Conservation (phyloP, 1,139 yeast genomes). For the Pichia sp. region DNA sequence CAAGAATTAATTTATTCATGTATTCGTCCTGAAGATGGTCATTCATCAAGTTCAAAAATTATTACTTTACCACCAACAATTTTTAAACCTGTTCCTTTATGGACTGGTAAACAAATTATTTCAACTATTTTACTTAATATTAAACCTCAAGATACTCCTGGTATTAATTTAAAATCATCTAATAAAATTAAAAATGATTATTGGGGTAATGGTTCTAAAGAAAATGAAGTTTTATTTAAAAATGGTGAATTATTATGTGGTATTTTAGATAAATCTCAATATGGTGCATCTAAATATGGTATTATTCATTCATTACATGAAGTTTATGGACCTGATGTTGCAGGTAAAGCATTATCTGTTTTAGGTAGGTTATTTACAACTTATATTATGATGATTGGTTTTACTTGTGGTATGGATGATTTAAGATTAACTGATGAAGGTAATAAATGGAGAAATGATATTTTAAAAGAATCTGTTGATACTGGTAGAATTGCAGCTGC, state of each 20-base stretch:
- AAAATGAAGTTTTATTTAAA: slow-evolving; percentile 78
- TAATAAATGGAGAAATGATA: slow-evolving; percentile 79
- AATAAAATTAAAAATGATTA: slow-evolving; percentile 92
- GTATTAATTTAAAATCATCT: slow-evolving; percentile 73
- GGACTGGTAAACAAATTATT: slow-evolving; percentile 99
- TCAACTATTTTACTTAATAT: slow-evolving; percentile 85
- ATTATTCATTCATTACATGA: slow-evolving; percentile 94
- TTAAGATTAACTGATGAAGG: slow-evolving; percentile 88
- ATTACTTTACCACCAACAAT: slow-evolving; percentile 87
- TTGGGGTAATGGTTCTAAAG: slow-evolving; percentile 83
- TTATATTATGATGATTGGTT: slow-evolving; percentile 86
- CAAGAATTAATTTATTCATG: slow-evolving; percentile 94
- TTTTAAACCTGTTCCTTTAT: slow-evolving; percentile 76
- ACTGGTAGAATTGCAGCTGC: slow-evolving; percentile 89
- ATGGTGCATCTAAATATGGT: slow-evolving; percentile 97
- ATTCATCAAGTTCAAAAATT: slow-evolving; percentile 65
- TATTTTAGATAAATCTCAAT: slow-evolving; percentile 94
- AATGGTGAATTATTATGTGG: slow-evolving; percentile 89
- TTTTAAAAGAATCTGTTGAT: slow-evolving; percentile 68
- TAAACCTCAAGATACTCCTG: slow-evolving; percentile 83
- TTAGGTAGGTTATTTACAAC: slow-evolving; percentile 92
- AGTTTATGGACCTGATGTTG: slow-evolving; percentile 85
- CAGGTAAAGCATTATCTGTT: slow-evolving; percentile 85
- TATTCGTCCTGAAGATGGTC: slow-evolving; percentile 98
- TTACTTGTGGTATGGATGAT: slow-evolving; percentile 99